Evolutionary conservation across 228 moss, liverwort and hornwort genomes (phyloP).

Genomic region (Sphagnum fallax): DNA sequence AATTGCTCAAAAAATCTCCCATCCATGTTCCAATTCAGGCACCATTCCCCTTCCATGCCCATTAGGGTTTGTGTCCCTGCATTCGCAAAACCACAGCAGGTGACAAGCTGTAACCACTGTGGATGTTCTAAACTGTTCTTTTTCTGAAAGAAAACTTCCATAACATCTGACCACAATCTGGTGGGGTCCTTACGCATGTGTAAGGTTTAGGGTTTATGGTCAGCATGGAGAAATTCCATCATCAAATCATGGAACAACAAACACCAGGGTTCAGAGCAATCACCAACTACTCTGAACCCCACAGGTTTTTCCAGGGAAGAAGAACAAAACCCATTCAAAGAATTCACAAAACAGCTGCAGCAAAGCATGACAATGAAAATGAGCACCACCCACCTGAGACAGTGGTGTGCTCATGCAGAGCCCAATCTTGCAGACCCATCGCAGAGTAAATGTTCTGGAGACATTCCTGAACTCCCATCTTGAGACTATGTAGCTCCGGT

Average conservation of each 20-base stretch:
- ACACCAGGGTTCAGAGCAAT: too few species aligned
- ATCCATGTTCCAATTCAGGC: constrained; percentile 62
- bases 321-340: background rate
- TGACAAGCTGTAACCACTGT: background rate
- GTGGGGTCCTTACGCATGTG: background rate
- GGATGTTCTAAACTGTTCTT: background rate
- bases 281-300: background rate
- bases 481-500: too few species aligned
- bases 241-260: background rate
- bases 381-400: constrained; percentile 13
- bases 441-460: constrained; percentile 22
- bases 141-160: background rate
- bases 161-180: background rate
- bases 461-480: constrained; percentile 8
- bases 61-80: constrained; percentile 67
- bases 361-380: background rate
- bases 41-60: constrained; percentile 84
- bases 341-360: background rate
- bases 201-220: background rate
- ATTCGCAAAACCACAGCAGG: background rate
- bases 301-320: too few species aligned
- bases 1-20: constrained; percentile 66
- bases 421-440: constrained; percentile 26
- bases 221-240: background rate
- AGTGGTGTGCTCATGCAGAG: constrained; percentile 19